Percentiles rank a stretch among this genome's conserved stretches.
phyloP scores from a whole-genome alignment of 306 rosid genomes.

The Nissolia schottii region DNA sequence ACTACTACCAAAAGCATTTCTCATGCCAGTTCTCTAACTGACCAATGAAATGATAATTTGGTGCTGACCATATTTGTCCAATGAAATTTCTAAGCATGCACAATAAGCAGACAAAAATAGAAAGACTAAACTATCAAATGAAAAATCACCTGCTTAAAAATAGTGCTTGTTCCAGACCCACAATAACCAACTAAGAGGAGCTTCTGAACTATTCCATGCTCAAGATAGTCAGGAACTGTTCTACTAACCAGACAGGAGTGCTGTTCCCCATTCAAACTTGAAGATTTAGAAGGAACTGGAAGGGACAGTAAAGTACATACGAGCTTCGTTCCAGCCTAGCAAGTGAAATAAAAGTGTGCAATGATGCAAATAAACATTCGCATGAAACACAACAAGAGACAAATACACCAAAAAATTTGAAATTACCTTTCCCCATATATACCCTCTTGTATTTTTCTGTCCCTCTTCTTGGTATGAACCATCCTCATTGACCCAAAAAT shows the following conservation, averaged over 20 bases:
- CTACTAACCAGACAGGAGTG: slow-evolving; percentile 46
- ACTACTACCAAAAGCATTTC: not conserved
- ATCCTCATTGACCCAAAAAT: slow-evolving; percentile 98
- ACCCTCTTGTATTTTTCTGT: slow-evolving; percentile 92
- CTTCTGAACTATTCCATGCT: slow-evolving; percentile 81
- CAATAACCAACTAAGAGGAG: slow-evolving; percentile 84
- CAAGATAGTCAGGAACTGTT: slow-evolving; percentile 70
- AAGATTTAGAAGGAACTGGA: slow-evolving; percentile 78
- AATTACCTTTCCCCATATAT: slow-evolving; percentile 97
- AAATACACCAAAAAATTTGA: not conserved
- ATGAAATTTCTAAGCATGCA: slow-evolving; percentile 3
- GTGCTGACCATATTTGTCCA: not conserved
- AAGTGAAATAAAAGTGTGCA: slow-evolving; percentile 8
- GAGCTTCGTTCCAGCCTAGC: slow-evolving; percentile 93
- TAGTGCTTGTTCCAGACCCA: slow-evolving; percentile 97
- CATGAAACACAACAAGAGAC: not conserved
- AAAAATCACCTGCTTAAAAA: slow-evolving; percentile 88
- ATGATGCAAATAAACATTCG: slow-evolving; percentile 7
- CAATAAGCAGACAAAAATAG: not conserved
- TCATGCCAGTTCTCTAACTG: not conserved
- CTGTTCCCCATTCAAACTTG: slow-evolving; percentile 58
- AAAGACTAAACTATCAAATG: not conserved
- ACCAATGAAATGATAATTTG: not conserved
- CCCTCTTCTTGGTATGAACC: slow-evolving; percentile 99
- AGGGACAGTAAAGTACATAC: slow-evolving; percentile 85